Evolutionary conservation across 2,329 filamentous ascomycete genomes (phyloP), one percentile per base, ranked within the genome.

Genomic region (Diaporthe citriasiana): DNA sequence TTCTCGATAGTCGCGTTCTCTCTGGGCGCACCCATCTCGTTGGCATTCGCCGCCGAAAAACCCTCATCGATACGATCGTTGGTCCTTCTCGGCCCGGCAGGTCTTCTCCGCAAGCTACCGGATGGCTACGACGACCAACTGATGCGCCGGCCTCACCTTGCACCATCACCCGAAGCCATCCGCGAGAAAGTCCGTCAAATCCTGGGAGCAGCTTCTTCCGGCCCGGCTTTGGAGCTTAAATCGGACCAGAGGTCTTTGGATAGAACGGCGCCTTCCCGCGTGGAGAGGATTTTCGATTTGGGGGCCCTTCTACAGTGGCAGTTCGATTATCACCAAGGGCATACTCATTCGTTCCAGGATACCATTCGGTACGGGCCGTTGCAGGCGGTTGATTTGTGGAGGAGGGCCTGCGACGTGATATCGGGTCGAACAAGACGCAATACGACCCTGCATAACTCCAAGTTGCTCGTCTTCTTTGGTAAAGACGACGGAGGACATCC

Each of bases 1-100:
- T 42, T 42, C 8, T 42, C 57, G 6, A 42, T 60, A 7, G 42
- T 60, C 38, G 57, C 57, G 3, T 60, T 60, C 13, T 60, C 35
- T 7, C 25, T 60, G 8, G 38, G 57, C 15, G 35, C 35, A 15
- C 57, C 57, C 7, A 30, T 60, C 38, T 42, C 57, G 2, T 42
- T 60, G 15, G n/a, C 57, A 30, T 60, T 42, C 22, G 38, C n/a
- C n/a, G 35, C n/a, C 42, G 13, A 35, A 19, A 27, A 60, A 35
- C 57, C 38, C 35, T 42, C 57, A 27, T 42, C 38, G 4, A 12
- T 60, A 10, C n/a, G 15, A 13, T 42, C 35, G 1, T 22, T 60
- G n/a, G 38, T 60, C 1, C n/a, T 42, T 42, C 57, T 60, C 15
- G 57, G 57, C 12, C 57, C 57, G 9, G 57, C 57, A 60, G 38